Evolutionary conservation across 2,329 filamentous ascomycete species (phyloP), one percentile per base, ranked within the genome.

Genomic region (Aspergillus brunneoviolaceus): DNA sequence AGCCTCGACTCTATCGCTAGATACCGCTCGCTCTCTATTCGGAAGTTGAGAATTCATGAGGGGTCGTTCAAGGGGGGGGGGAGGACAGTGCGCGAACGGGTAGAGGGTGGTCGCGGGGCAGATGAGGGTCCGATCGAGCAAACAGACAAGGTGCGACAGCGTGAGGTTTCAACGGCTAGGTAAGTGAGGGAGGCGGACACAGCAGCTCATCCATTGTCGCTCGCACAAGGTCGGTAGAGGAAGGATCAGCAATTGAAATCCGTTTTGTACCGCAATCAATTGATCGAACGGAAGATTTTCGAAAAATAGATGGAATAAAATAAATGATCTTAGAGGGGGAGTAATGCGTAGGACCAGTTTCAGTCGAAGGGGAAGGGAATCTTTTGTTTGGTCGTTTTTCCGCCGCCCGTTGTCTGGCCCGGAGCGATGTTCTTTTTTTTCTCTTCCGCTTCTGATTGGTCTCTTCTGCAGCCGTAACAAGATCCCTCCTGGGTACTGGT

Each of bases 151-250:
- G 52, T 62, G 65, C 62, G 60, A 65, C 60, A 63, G 66, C 62
- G 63, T 58, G 39, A 65, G 64, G 60, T 55, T 67, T 63, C 57
- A 67, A 62, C 63, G 66, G 69, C 67, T 74, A 72, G 60, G 67
- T 68, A 64, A 69, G 64, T 64, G 63, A 65, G 60, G 67, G 69
- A 63, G 61, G 60, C 61, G 59, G 60, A 50, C 65, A 66, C 67
- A 61, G 64, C 67, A 66, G 66, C 61, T 69, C 65, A 70, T 74
- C 73, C 73, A 75, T 75, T 70, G 64, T 74, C 67, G 67, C 65
- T 65, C 60, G 57, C 19, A 50, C 55, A 39, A 57, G 23, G 53
- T 45, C 57, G 29, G 35, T 56, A 27, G 50, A 63, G 39, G 39
- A 61, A 57, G 48, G 48, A 48, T 12, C 33, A 53, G 51, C 33